phyloP scores from a whole-genome alignment of 2,329 filamentous ascomycete species.

The Colletotrichum sp. region DNA sequence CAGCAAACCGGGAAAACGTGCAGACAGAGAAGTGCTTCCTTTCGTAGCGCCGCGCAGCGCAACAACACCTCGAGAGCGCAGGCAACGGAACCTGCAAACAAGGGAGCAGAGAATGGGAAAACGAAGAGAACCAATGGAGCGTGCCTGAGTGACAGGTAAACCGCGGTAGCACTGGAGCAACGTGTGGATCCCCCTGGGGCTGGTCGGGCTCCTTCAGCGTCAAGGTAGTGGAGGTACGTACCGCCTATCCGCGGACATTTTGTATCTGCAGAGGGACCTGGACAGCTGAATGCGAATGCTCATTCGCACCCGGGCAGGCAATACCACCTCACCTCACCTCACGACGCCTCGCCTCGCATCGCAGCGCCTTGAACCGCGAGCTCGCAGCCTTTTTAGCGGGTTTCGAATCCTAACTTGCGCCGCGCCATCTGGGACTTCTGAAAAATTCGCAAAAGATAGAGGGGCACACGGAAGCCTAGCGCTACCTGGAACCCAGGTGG shows the following conservation, averaged over 20 bases:
- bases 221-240: background rate
- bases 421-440: background rate
- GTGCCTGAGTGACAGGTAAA: slow-evolving; percentile 10
- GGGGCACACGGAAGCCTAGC: background rate
- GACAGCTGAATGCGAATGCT: background rate
- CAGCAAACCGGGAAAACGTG: slow-evolving; percentile 11
- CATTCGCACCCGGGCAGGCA: background rate
- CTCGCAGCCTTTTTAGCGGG: background rate
- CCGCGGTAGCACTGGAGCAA: slow-evolving; percentile 14
- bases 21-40: background rate
- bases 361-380: background rate
- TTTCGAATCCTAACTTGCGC: background rate
- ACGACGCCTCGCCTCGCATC: background rate
- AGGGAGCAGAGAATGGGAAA: background rate
- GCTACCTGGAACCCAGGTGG: background rate
- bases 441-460: slow-evolving; percentile 1
- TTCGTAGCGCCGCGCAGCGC: background rate
- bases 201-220: background rate
- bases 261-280: background rate
- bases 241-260: background rate
- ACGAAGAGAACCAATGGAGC: slow-evolving; percentile 1
- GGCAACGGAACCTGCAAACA: background rate
- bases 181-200: background rate
- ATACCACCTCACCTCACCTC: background rate
- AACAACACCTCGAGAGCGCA: background rate